Evolutionary conservation across 1,284 basidiomycete genomes (phyloP).

Genomic region (Trichosporon faecale): DNA sequence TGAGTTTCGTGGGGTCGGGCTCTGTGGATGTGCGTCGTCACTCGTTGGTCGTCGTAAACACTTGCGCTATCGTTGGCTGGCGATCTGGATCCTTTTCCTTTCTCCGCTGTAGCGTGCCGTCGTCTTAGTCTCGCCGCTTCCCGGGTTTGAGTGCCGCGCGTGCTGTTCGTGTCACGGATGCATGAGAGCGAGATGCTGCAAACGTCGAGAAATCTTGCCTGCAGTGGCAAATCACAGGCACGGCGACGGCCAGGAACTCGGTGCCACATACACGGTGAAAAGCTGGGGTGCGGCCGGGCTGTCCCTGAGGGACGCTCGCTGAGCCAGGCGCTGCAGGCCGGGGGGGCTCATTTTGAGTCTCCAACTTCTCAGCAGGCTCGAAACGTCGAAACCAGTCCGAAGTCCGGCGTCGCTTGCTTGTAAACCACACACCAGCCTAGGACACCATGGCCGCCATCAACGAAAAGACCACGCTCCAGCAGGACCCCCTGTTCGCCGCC

Average conservation of each 20-base stretch:
- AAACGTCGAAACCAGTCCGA: neutral
- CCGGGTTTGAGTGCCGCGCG: neutral
- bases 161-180: neutral
- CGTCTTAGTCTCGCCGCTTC: neutral
- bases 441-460: conserved; percentile 21
- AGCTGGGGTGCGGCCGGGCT: neutral
- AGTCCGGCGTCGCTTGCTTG: neutral
- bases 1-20: no score
- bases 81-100: no score
- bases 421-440: no score
- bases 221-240: conserved; percentile 9
- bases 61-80: no score
- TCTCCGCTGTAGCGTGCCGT: no score
- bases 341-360: conserved; percentile 8
- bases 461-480: conserved; percentile 13
- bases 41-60: no score
- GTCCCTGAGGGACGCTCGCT: neutral
- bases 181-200: neutral
- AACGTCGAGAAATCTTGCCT: neutral
- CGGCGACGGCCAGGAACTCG: neutral
- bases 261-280: conserved; percentile 12
- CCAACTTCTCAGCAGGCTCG: conserved; percentile 3
- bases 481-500: neutral
- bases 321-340: neutral
- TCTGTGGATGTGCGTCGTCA: no score